Evolutionary conservation across 352 stramenopile genomes (phyloP), one percentile per base, ranked within the genome.

Genomic region (Pythium volutum): DNA sequence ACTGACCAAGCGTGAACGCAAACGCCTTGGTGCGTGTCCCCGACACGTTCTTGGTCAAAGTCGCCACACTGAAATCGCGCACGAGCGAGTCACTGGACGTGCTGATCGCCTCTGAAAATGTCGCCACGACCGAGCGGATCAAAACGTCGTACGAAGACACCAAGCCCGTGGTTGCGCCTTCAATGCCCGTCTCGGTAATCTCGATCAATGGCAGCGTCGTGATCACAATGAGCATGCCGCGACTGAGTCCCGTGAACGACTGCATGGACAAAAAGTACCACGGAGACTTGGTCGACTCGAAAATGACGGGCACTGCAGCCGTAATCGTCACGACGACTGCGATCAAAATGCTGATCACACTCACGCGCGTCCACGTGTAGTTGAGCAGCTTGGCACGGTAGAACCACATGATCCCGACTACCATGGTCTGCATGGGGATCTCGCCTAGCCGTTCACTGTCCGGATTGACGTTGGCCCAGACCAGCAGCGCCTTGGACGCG

Each of bases 121-220:
- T 83, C 23, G 79, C 53, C 45, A 88, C 73, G 3, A 76, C 77
- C 59, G 83, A 82, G n/a, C 65, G 66, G 43, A 89, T 84, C 43
- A 91, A 61, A n/a, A 75, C 71, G 16, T 74, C 75, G 52, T 84
- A 90, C 5, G 80, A 89, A 18, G 71, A 64, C 11, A 90, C 72
- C 11, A 92, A 64, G 0, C 83, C 83, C 0, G 73, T 86, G 12
- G 77, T 89, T 11, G 83, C 77, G 6, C 80, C 83, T 71, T 92
- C 83, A 20, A 89, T 71, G 29, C 83, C 85, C 11, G 73, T 86
- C 64, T 89, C 80, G 3, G 83, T 83, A 53, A 92, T 87, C 58
- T 92, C 60, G 33, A 90, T 79, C 12, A 92, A 58, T 8, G 83
- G 79, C 33, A 92, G 61, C 43, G 70, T 79, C 11, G 77, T 81